Base-by-base conservation (phyloP, 2,329 filamentous ascomycete species). In the Pyricularia sp. region DNA sequence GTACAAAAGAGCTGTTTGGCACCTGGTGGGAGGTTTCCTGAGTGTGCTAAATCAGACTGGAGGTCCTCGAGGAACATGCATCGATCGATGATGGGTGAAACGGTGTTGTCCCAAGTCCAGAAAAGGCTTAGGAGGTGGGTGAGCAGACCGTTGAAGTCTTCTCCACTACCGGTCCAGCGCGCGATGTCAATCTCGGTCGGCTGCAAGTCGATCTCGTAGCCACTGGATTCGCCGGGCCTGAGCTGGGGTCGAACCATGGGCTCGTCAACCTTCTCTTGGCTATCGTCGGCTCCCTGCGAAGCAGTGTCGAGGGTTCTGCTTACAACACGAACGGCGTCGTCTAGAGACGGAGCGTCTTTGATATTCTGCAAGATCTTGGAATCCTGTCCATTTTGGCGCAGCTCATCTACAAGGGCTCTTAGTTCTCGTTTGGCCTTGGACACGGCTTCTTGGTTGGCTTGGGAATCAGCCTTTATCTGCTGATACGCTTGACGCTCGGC, bases 81-180 rank as follows among this genome's bases (percentile, higher is more conserved):
- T 5, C 65, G 66, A 60, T 71, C 65, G 8, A 71, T 57, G 7
- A 70, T 33, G 9, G 64, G 62, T 0, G 66, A 63, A 1, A 71
- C 24, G 0, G 66, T 67, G 28, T 64, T 66, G 28, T 72, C 70
- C 71, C 70, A 72, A 3, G 67, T 66, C 68, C 69, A 72, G 40
- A 71, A 72, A 0, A 71, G 30, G 1, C 63, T 65, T 9, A 71
- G 49, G 1, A 70, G 49, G 28, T 68, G 64, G 1, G 64, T 70
- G n/a, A 70, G 30, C 4, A 62, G 7, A 10, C 33, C 33, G n/a
- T 71, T 65, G 1, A 33, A 33, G 30, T 70, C 65, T 7, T 62
- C 53, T 6, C 40, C 65, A 13, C 70, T 64, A 1, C 7, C 57
- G 1, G 70, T 71, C 71, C 71, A 72, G 22, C 49, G 62, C 4